Evolutionary conservation across 2,329 filamentous ascomycete genomes (phyloP).

Genomic region (Trichoderma sp.): DNA sequence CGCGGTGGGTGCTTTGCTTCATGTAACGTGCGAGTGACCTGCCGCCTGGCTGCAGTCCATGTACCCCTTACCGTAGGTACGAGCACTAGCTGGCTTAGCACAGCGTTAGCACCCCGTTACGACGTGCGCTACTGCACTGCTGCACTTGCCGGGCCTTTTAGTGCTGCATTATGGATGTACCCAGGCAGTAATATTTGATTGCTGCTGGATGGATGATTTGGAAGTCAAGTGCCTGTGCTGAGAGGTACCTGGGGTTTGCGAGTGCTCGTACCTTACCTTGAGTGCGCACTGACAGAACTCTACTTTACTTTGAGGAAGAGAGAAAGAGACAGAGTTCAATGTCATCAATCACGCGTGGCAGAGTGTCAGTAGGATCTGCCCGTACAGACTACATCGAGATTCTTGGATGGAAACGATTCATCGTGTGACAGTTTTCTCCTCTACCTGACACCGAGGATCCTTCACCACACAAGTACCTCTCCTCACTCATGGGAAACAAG

Average conservation of each 20-base stretch:
- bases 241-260: neutral
- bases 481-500: neutral
- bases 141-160: neutral
- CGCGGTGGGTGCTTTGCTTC: neutral
- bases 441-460: neutral
- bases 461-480: neutral
- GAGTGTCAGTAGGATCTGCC: neutral
- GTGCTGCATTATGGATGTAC: neutral
- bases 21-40: conserved; percentile 9
- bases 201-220: neutral
- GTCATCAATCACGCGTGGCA: neutral
- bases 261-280: neutral
- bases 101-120: neutral
- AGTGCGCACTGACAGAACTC: neutral
- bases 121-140: neutral
- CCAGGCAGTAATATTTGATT: neutral
- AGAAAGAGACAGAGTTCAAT: neutral
- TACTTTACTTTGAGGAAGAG: neutral
- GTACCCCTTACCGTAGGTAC: conserved; percentile 8
- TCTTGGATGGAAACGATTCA: neutral
- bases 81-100: neutral
- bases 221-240: neutral
- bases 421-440: neutral
- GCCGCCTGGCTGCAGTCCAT: neutral
- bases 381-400: too few species aligned